Evolutionary conservation across 2,329 filamentous ascomycete genomes (phyloP).

Genomic region (Xylaria sp.): DNA sequence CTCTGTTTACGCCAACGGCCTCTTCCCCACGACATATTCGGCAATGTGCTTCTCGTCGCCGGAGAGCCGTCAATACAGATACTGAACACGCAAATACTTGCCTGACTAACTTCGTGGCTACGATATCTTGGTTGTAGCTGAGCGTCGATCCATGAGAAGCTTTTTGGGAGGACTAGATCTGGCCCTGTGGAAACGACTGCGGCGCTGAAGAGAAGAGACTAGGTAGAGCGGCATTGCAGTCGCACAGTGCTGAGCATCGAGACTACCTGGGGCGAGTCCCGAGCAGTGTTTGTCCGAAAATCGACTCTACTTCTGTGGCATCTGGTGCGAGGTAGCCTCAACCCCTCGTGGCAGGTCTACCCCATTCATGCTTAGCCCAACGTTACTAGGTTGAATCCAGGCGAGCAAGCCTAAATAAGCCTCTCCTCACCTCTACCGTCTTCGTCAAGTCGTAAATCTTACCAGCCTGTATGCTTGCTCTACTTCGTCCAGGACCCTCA

Average conservation of each 20-base stretch:
- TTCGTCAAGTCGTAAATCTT: conserved; percentile 40
- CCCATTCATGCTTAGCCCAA: conserved; percentile 43
- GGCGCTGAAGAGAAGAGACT: conserved; percentile 38
- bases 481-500: conserved; percentile 52
- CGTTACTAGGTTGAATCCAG: conserved; percentile 40
- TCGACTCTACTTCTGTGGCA: conserved; percentile 40
- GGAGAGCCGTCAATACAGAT: conserved; percentile 42
- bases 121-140: conserved; percentile 27
- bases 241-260: conserved; percentile 44
- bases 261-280: conserved; percentile 40
- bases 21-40: conserved; percentile 32
- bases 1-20: conserved; percentile 44
- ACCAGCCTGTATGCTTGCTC: conserved; percentile 53
- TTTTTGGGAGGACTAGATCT: conserved; percentile 10
- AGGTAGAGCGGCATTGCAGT: conserved; percentile 42
- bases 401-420: conserved; percentile 41
- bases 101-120: conserved; percentile 28
- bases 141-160: conserved; percentile 16
- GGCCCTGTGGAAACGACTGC: conserved; percentile 24
- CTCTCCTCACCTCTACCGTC: conserved; percentile 41
- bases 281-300: conserved; percentile 42
- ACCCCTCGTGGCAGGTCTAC: conserved; percentile 40
- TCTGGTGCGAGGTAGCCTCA: conserved; percentile 45
- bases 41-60: conserved; percentile 37
- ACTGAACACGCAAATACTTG: conserved; percentile 28